A percentile compares a stretch with the other conserved stretches of the same genome.
phyloP scores from a whole-genome alignment of 2,329 filamentous ascomycete genomes.

The Colletotrichum somersetense region DNA sequence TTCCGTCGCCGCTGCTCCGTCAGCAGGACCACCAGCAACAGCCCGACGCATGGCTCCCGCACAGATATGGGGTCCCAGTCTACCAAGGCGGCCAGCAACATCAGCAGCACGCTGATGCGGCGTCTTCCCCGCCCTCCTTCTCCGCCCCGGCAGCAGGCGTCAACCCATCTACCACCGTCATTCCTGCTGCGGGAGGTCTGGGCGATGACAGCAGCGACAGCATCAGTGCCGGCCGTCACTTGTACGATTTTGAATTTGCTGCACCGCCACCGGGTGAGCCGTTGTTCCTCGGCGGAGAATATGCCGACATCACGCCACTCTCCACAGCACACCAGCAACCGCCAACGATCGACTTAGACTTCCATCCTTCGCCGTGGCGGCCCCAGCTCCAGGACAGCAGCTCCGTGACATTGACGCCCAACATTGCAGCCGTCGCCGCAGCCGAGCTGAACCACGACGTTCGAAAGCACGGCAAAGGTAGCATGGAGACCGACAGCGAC shows the following conservation, averaged over 20 bases:
- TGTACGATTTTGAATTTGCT: slow-evolving; percentile 35
- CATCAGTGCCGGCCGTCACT: neutral
- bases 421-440: slow-evolving; percentile 33
- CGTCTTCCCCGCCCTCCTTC: slow-evolving; percentile 1
- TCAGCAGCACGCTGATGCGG: slow-evolving; percentile 14
- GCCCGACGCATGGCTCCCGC: slow-evolving; percentile 32
- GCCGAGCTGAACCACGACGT: slow-evolving; percentile 37
- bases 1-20: slow-evolving; percentile 23
- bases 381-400: slow-evolving; percentile 32
- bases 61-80: slow-evolving; percentile 28
- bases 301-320: slow-evolving; percentile 41
- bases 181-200: slow-evolving; percentile 24
- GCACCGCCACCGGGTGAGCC: slow-evolving; percentile 35
- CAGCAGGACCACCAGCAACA: slow-evolving; percentile 20
- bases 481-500: slow-evolving; percentile 37
- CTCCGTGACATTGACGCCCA: slow-evolving; percentile 35
- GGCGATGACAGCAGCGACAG: neutral
- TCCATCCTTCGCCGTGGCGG: slow-evolving; percentile 38
- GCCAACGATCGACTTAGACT: slow-evolving; percentile 31
- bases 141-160: slow-evolving; percentile 13
- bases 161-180: slow-evolving; percentile 13
- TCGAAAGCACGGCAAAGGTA: slow-evolving; percentile 34
- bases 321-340: slow-evolving; percentile 30
- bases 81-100: slow-evolving; percentile 19
- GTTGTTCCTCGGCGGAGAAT: slow-evolving; percentile 40